A percentile compares a stretch with the other conserved stretches of the same genome.
These are phyloP conservation scores for Pouteria campechiana DNA, from an alignment of 179 eudicot genomes.

Conservation along the genomic window DNA sequence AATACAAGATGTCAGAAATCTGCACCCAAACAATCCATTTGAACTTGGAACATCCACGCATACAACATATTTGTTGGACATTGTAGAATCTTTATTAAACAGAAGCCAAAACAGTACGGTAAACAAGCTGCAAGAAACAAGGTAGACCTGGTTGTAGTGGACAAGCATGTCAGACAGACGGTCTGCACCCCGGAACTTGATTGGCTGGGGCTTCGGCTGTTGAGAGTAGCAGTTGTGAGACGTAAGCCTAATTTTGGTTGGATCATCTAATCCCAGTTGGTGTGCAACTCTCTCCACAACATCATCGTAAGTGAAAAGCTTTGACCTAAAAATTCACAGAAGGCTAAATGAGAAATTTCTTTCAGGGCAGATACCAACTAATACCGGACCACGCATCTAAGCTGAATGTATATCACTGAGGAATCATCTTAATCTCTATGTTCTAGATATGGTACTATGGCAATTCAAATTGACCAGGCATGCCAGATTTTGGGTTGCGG, in stretches of 20 bases:
- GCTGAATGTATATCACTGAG: no score
- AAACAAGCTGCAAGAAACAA: not conserved
- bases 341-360: not conserved
- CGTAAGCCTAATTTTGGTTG: constrained; percentile 83
- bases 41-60: not conserved
- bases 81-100: not conserved
- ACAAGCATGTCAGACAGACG: constrained; percentile 71
- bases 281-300: constrained; percentile 71
- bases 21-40: constrained; percentile 10
- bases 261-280: constrained; percentile 56
- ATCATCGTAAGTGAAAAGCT: constrained; percentile 62
- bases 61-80: constrained; percentile 1
- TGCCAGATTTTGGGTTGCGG: no score
- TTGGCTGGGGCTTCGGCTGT: constrained; percentile 80
- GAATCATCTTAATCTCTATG: no score
- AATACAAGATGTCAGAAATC: constrained; percentile 74
- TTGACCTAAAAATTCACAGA: constrained; percentile 40
- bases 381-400: no score
- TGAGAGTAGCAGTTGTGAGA: constrained; percentile 86
- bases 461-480: no score
- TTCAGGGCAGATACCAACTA: not conserved
- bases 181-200: constrained; percentile 66
- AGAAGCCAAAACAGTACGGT: not conserved
- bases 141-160: constrained; percentile 75
- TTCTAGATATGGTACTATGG: no score